A percentile compares a stretch with the other conserved stretches of the same genome.
phyloP scores from a whole-genome alignment of 176 grass and related monocot species.

The Paspalum vaginatum region DNA sequence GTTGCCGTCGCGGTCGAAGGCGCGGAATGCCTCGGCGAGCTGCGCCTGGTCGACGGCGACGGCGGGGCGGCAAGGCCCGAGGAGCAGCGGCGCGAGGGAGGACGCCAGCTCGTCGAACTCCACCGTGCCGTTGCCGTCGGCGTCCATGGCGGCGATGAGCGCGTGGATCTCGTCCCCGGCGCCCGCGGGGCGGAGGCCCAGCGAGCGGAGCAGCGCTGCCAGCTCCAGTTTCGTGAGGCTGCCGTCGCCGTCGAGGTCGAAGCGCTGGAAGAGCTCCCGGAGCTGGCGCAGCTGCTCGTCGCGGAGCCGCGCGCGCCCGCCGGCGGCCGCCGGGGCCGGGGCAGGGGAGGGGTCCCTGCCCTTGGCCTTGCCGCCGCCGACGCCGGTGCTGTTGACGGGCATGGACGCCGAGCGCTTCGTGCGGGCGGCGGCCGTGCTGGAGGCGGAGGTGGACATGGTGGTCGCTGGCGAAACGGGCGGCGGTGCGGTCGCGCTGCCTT shows the following conservation, averaged over 20 bases:
- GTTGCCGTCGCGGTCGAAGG: constrained; percentile 68
- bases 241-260: constrained; percentile 67
- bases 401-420: constrained; percentile 38
- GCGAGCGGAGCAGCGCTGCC: constrained; percentile 57
- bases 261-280: constrained; percentile 55
- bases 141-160: constrained; percentile 58
- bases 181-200: constrained; percentile 46
- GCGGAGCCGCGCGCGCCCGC: constrained; percentile 44
- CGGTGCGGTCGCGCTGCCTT: constrained; percentile 23
- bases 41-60: constrained; percentile 60
- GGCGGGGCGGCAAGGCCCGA: constrained; percentile 48
- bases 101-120: constrained; percentile 62
- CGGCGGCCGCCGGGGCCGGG: not conserved
- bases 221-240: constrained; percentile 65
- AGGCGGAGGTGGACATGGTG: constrained; percentile 3
- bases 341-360: not conserved
- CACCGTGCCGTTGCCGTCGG: constrained; percentile 62
- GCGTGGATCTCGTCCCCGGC: constrained; percentile 59
- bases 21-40: constrained; percentile 63
- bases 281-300: constrained; percentile 64
- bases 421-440: not conserved
- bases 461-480: not conserved
- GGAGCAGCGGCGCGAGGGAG: constrained; percentile 57
- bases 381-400: constrained; percentile 13
- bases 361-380: not conserved